These are phyloP conservation scores for Alternaria incomplexa DNA, from an alignment of 2,329 filamentous ascomycete species.

Conservation along the genomic window DNA sequence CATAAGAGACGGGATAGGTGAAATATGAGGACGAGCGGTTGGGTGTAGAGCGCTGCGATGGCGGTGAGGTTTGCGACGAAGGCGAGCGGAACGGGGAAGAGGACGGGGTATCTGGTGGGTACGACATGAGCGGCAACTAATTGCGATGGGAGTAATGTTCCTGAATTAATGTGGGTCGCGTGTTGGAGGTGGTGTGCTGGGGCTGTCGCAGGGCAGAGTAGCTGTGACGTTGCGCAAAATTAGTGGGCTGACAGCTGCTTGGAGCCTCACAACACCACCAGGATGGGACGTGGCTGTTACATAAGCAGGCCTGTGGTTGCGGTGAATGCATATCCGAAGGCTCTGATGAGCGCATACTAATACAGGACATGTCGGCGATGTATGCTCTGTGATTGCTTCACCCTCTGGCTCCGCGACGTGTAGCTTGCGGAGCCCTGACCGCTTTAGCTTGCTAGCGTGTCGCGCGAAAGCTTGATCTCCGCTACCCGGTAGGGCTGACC, in stretches of 20 bases:
- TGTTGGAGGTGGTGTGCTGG: constrained; percentile 25
- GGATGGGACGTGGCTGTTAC: constrained; percentile 6
- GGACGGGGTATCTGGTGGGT: constrained; percentile 25
- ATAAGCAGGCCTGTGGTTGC: constrained; percentile 3
- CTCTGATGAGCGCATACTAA: not conserved
- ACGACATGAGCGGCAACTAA: constrained; percentile 34
- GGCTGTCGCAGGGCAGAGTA: constrained; percentile 20
- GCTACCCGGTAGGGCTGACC: constrained; percentile 25
- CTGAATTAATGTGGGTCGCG: constrained; percentile 33
- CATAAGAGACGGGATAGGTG: constrained; percentile 57
- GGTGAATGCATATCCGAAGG: not conserved
- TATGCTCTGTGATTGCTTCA: constrained; percentile 17
- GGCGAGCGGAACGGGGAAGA: constrained; percentile 18
- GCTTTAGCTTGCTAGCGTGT: constrained; percentile 27
- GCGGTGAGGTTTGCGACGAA: constrained; percentile 11
- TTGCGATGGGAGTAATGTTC: constrained; percentile 8
- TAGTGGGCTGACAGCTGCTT: constrained; percentile 32
- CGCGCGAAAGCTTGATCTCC: constrained; percentile 39
- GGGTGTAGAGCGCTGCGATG: constrained; percentile 15
- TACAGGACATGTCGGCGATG: constrained; percentile 4
- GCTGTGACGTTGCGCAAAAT: constrained; percentile 35
- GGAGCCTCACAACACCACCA: constrained; percentile 5
- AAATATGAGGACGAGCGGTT: constrained; percentile 52
- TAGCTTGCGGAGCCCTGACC: constrained; percentile 11
- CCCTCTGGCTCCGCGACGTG: constrained; percentile 13